Evolutionary conservation across 805 yeast genomes (phyloP).

Genomic region (Candida michaelii): DNA sequence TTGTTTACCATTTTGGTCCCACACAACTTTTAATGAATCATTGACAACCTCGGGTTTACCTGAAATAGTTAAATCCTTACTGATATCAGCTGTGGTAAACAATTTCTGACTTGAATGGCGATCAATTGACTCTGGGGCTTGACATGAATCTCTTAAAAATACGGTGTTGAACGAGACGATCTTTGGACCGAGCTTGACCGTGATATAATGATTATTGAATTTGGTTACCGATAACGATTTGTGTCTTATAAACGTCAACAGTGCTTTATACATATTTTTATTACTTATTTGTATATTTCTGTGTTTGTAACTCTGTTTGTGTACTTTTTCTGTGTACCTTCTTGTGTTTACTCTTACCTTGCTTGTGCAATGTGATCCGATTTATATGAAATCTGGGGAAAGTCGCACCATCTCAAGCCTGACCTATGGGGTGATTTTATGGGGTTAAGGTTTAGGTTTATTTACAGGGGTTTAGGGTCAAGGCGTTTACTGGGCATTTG

Average conservation of each 20-base stretch:
- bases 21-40: conserved; percentile 39
- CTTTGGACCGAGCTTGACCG: conserved; percentile 1
- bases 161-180: conserved; percentile 43
- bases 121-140: conserved; percentile 50
- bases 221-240: conserved; percentile 3
- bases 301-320: not conserved
- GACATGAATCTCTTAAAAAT: conserved; percentile 68
- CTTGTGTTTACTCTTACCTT: too few relatives aligned
- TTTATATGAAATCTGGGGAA: not conserved
- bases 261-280: too few relatives aligned
- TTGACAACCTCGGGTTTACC: conserved; percentile 32
- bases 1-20: conserved; percentile 29
- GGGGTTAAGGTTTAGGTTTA: too few relatives aligned
- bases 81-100: conserved; percentile 57
- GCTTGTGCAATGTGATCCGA: too few relatives aligned
- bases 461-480: too few relatives aligned
- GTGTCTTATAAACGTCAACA: not conserved
- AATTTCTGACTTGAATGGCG: conserved; percentile 56
- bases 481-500: not conserved
- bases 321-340: too few relatives aligned
- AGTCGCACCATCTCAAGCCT: not conserved
- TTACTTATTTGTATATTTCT: not conserved
- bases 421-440: conserved; percentile 1
- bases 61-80: conserved; percentile 34
- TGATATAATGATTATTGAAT: conserved; percentile 3